Base-by-base conservation (phyloP, 2,329 filamentous ascomycete species). In the Fonsecaea erecta region DNA sequence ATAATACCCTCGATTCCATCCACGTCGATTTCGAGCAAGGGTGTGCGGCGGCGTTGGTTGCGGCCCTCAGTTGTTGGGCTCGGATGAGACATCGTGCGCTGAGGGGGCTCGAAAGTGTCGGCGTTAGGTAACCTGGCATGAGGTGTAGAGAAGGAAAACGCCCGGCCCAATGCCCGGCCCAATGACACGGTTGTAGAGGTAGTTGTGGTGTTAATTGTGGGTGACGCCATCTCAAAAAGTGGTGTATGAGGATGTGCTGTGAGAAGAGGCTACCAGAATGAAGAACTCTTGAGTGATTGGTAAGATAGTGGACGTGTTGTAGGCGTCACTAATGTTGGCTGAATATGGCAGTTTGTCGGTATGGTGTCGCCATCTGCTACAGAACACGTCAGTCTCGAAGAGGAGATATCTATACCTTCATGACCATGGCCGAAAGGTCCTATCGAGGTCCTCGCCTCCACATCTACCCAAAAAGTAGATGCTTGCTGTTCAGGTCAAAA, bases 1-100 rank as follows among this genome's bases (percentile, higher is more conserved):
- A 51, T 30, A 37, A 55, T 55, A n/a, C 37, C 52, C 30, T 55
- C 52, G 52, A 34, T 37, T 30, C 26, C 35, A 21, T 55, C 30
- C 30, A 35, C 35, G 32, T 55, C 52, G 52, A 35, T 35, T 26
- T 48, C 43, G 30, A 35, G 30, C 43, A 48, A 12, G 9, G 43
- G 43, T 24, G 26, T 48, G 18, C 18, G 43, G 18, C 43, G 43
- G 8, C 21, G 21, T 48, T 24, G 43, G 9, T 26, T 48, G 18
- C 18, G 43, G 18, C 43, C 43, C 18, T 12, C 43, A 12, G 9
- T 26, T 26, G 43, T 48, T 48, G 43, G 43, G 21, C 12, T 21
- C 3, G 8, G 43, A 48, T 18, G 21, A 48, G 43, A 48, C 21
- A 48, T 26, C 0, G 43, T 9, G 43, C 18, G 43, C 43, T 26